Conservation (phyloP, 2,329 filamentous ascomycete species). For the Claviceps sp. region DNA sequence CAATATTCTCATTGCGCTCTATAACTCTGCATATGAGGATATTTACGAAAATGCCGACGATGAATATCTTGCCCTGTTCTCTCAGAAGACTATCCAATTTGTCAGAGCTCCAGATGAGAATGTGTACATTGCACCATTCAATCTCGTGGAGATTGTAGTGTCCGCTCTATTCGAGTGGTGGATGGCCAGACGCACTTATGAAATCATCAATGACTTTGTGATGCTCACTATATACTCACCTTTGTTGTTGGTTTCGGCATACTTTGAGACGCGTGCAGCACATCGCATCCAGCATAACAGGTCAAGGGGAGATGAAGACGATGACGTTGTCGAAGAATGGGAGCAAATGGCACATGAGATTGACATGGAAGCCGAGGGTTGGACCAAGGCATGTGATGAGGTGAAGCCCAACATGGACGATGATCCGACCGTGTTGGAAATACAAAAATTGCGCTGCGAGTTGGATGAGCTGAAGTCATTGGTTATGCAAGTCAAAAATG, state of each 20-base stretch:
- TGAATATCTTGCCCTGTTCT: constrained; percentile 87
- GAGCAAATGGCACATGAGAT: constrained; percentile 62
- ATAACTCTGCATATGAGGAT: constrained; percentile 92
- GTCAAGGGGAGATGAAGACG: constrained; percentile 70
- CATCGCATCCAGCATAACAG: constrained; percentile 59
- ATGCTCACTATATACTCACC: constrained; percentile 82
- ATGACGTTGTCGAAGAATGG: constrained; percentile 85
- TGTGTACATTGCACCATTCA: constrained; percentile 92
- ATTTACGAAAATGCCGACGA: constrained; percentile 89
- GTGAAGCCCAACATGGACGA: constrained; percentile 71
- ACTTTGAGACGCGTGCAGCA: constrained; percentile 54
- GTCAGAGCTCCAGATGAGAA: constrained; percentile 95
- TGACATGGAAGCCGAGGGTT: constrained; percentile 73
- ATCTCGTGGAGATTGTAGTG: constrained; percentile 75
- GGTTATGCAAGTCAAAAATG: constrained; percentile 20
- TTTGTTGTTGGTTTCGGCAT: constrained; percentile 64
- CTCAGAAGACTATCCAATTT: constrained; percentile 92
- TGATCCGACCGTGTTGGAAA: constrained; percentile 62
- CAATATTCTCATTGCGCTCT: constrained; percentile 93
- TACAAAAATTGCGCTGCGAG: constrained; percentile 43
- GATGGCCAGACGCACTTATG: constrained; percentile 62
- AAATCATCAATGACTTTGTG: constrained; percentile 72
- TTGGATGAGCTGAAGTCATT: constrained; percentile 42
- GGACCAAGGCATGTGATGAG: constrained; percentile 66
- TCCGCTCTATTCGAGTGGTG: constrained; percentile 88